Conservation (phyloP, 1,139 yeast species). For the Meyerozyma sp. region DNA sequence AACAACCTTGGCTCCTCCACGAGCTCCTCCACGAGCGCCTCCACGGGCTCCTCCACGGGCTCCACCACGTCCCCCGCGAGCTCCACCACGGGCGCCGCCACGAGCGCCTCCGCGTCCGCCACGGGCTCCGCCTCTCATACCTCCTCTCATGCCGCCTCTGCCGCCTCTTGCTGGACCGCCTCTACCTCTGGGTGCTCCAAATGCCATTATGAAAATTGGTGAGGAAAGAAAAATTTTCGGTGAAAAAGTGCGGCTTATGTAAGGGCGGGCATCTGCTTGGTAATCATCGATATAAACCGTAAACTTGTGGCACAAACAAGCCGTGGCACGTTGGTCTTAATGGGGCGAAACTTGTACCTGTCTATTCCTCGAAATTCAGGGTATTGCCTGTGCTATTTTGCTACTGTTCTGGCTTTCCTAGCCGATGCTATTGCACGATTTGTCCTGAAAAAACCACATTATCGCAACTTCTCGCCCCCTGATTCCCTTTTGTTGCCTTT, state of each 20-base stretch:
- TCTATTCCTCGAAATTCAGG: no score
- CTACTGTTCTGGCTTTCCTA: neutral
- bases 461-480: no score
- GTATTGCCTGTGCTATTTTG: no score
- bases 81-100: constrained; percentile 43
- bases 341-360: no score
- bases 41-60: constrained; percentile 64
- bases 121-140: constrained; percentile 17
- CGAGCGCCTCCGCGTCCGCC: constrained; percentile 39
- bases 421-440: neutral
- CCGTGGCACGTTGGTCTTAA: no score
- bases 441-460: neutral
- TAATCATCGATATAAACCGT: neutral
- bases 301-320: neutral
- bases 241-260: neutral
- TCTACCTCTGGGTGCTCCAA: constrained; percentile 31
- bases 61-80: constrained; percentile 43
- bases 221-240: neutral
- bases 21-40: constrained; percentile 74
- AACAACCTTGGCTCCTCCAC: constrained; percentile 90
- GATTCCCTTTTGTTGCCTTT: no score
- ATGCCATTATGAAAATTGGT: constrained; percentile 19
- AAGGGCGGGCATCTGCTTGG: neutral
- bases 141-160: constrained; percentile 26
- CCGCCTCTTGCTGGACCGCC: constrained; percentile 16